phyloP scores from a whole-genome alignment of 352 stramenopile species.

The Pythium aristosporum region DNA sequence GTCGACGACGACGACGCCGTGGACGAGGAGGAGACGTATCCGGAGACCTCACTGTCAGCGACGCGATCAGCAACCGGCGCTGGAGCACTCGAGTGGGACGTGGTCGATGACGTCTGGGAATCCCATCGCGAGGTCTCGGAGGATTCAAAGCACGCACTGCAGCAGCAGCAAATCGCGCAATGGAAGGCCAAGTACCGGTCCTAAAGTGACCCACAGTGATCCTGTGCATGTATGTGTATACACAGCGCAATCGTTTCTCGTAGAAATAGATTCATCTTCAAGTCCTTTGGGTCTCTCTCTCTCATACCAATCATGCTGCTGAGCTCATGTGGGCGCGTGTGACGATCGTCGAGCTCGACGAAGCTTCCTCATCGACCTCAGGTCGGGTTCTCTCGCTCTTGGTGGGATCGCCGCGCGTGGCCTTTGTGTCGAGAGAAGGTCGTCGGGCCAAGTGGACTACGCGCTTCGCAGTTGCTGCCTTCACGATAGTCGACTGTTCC shows the following conservation, averaged over 20 bases:
- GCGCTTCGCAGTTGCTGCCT: background rate
- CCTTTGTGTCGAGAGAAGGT: background rate
- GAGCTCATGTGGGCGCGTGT: constrained; percentile 24
- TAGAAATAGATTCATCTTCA: background rate
- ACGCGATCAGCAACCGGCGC: too few relatives aligned
- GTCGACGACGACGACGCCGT: background rate
- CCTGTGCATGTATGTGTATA: too few relatives aligned
- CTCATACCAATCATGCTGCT: constrained; percentile 4
- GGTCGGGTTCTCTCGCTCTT: background rate
- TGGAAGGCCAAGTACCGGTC: constrained; percentile 27
- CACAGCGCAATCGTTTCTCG: background rate
- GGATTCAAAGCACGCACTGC: constrained; percentile 7
- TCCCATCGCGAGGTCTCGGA: constrained; percentile 10
- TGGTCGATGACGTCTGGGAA: constrained; percentile 9
- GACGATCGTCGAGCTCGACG: constrained; percentile 11
- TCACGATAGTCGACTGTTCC: background rate
- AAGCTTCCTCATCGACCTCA: constrained; percentile 2
- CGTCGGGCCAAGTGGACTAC: background rate
- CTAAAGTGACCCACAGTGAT: too few relatives aligned
- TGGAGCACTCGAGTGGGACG: background rate
- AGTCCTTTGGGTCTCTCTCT: too few relatives aligned
- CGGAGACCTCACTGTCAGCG: background rate
- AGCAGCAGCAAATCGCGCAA: constrained; percentile 16
- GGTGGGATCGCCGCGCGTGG: background rate
- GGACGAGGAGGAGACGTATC: background rate